phyloP scores from a whole-genome alignment of 768 basidiomycete genomes.

The Mycena amicta region DNA sequence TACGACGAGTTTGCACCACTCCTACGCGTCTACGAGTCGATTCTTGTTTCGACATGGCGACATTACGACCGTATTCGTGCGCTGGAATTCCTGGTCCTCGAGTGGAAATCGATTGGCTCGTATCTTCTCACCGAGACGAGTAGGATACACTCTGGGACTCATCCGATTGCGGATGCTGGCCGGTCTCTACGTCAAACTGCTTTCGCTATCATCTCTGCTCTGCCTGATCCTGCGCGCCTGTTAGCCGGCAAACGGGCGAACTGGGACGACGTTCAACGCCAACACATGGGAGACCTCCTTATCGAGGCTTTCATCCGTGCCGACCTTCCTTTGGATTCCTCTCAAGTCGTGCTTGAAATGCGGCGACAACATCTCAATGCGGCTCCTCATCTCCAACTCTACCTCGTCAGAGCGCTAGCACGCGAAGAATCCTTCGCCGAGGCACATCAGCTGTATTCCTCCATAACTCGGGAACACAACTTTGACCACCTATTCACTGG shows the following conservation, averaged over 20 bases:
- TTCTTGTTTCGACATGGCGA: slow-evolving; percentile 39
- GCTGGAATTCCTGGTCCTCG: slow-evolving; percentile 29
- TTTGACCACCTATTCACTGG: slow-evolving; percentile 42
- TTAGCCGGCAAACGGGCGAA: slow-evolving; percentile 22
- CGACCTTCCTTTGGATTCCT: slow-evolving; percentile 37
- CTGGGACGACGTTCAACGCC: slow-evolving; percentile 31
- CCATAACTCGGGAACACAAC: slow-evolving; percentile 24
- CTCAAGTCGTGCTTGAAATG: slow-evolving; percentile 45
- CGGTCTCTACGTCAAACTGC: slow-evolving; percentile 32
- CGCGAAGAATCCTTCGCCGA: slow-evolving; percentile 37
- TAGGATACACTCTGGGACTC: slow-evolving; percentile 8
- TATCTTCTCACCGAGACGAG: slow-evolving; percentile 24
- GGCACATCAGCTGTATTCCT: slow-evolving; percentile 47
- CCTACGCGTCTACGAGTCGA: slow-evolving; percentile 37
- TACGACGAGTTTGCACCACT: slow-evolving; percentile 25
- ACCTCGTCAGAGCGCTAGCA: slow-evolving; percentile 47
- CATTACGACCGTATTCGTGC: slow-evolving; percentile 34
- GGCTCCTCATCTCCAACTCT: slow-evolving; percentile 30
- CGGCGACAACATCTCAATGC: slow-evolving; percentile 35
- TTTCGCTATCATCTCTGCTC: slow-evolving; percentile 29
- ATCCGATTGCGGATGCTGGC: neutral
- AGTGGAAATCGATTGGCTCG: slow-evolving; percentile 20
- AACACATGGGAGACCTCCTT: slow-evolving; percentile 41
- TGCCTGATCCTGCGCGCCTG: slow-evolving; percentile 37
- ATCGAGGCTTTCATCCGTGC: slow-evolving; percentile 40